These are phyloP conservation scores for Aspergillus cristatus DNA, from an alignment of 495 filamentous ascomycete species.

Conservation along the genomic window DNA sequence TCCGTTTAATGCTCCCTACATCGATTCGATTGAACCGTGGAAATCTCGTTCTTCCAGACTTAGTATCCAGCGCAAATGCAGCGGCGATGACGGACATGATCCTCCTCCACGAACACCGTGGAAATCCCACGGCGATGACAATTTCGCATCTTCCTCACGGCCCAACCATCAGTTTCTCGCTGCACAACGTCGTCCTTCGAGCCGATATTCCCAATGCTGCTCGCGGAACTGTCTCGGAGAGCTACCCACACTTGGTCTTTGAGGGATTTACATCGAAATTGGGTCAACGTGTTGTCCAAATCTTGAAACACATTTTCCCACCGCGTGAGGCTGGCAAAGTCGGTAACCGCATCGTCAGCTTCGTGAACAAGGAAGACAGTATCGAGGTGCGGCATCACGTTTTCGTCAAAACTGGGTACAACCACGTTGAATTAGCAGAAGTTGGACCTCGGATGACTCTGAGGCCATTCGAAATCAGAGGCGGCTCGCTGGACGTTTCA, in stretches of 20 bases:
- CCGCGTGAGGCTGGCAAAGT: conserved; percentile 75
- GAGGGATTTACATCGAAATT: conserved; percentile 82
- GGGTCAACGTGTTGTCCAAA: conserved; percentile 78
- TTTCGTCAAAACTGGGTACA: conserved; percentile 74
- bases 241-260: conserved; percentile 91
- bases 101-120: conserved; percentile 87
- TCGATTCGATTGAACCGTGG: conserved; percentile 86
- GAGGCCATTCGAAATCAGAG: conserved; percentile 86
- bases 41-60: conserved; percentile 74
- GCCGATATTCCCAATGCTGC: conserved; percentile 85
- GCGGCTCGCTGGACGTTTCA: conserved; percentile 80
- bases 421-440: conserved; percentile 86
- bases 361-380: conserved; percentile 89
- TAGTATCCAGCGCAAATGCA: conserved; percentile 70
- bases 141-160: conserved; percentile 89
- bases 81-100: conserved; percentile 76
- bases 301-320: conserved; percentile 91
- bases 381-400: conserved; percentile 83
- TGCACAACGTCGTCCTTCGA: conserved; percentile 91
- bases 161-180: conserved; percentile 79
- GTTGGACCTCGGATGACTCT: conserved; percentile 96
- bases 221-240: conserved; percentile 85
- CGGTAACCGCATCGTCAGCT: conserved; percentile 84
- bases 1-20: conserved; percentile 83
- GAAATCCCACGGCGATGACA: conserved; percentile 84